Conservation (phyloP, 306 rosid genomes). For the Fragaria vesca region DNA sequence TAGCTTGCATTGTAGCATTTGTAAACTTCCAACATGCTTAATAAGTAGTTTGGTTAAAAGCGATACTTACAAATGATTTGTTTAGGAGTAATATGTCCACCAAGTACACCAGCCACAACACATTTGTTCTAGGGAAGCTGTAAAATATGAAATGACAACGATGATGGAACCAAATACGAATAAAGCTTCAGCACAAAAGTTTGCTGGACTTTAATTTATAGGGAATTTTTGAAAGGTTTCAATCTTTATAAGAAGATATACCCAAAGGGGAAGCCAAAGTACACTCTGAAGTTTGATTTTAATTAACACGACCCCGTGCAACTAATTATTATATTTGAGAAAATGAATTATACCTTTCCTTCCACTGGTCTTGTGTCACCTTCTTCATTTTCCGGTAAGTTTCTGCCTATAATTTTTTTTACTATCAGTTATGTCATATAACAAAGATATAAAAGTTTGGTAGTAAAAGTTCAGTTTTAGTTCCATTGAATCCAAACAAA, state of each 20-base stretch:
- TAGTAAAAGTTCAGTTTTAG: slow-evolving; percentile 14
- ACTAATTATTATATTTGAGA: slow-evolving; percentile 1
- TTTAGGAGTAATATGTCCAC: slow-evolving; percentile 73
- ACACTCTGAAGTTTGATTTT: not conserved
- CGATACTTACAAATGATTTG: slow-evolving; percentile 81
- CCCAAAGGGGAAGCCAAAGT: not conserved
- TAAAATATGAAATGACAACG: slow-evolving; percentile 28
- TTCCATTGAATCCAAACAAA: not conserved
- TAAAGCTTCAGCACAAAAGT: not conserved
- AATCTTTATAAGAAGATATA: not conserved
- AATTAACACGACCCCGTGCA: not conserved
- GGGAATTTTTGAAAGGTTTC: not conserved
- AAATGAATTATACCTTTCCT: slow-evolving; percentile 63
- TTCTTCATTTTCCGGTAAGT: slow-evolving; percentile 93
- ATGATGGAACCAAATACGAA: slow-evolving; percentile 7
- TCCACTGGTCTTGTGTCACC: slow-evolving; percentile 86
- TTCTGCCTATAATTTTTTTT: slow-evolving; percentile 60
- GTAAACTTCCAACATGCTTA: not conserved
- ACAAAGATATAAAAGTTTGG: slow-evolving; percentile 7
- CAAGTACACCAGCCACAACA: slow-evolving; percentile 81
- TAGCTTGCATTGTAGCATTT: slow-evolving; percentile 1
- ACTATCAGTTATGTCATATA: slow-evolving; percentile 11
- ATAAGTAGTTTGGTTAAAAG: slow-evolving; percentile 19
- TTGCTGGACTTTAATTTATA: not conserved
- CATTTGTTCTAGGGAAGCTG: slow-evolving; percentile 87